Percentiles rank a stretch among this genome's conserved stretches.
These are phyloP conservation scores for Sordariomycetes sp. DNA, from an alignment of 2,329 filamentous ascomycete genomes.

Conservation along the genomic window DNA sequence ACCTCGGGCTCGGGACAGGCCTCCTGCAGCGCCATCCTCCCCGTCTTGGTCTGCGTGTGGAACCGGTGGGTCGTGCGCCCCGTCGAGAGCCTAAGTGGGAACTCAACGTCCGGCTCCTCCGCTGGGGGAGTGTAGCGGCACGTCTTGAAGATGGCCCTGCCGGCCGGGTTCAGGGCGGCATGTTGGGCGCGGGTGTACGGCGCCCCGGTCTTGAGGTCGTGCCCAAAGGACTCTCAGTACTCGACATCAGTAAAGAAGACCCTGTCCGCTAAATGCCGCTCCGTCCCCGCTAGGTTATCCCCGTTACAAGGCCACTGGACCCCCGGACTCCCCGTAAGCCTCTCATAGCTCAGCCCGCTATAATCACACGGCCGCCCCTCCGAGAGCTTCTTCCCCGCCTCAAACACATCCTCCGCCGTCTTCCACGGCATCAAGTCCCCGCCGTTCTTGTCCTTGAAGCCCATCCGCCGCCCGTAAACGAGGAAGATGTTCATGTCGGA, in stretches of 20 bases:
- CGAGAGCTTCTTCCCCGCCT: conserved; percentile 20
- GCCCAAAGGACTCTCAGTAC: conserved; percentile 20
- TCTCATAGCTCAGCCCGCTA: conserved; percentile 17
- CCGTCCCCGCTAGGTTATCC: conserved; percentile 16
- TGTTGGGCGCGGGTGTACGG: conserved; percentile 17
- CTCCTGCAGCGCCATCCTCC: conserved; percentile 16
- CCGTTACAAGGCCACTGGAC: conserved; percentile 23
- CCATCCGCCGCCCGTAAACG: conserved; percentile 18
- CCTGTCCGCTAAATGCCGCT: conserved; percentile 18
- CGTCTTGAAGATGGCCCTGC: conserved; percentile 19
- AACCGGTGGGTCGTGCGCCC: conserved; percentile 20
- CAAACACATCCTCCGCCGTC: conserved; percentile 17
- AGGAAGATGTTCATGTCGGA: conserved; percentile 21
- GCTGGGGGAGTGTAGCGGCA: conserved; percentile 15
- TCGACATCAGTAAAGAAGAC: conserved; percentile 20
- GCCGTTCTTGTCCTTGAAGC: conserved; percentile 18
- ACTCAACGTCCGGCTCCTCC: conserved; percentile 17
- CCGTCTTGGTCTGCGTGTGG: conserved; percentile 22
- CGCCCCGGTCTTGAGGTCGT: conserved; percentile 21
- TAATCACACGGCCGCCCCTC: conserved; percentile 20
- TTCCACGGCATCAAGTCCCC: conserved; percentile 15
- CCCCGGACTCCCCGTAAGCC: conserved; percentile 18
- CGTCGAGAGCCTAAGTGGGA: conserved; percentile 17
- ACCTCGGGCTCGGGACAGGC: conserved; percentile 15
- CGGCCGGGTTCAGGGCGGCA: conserved; percentile 15